These are phyloP conservation scores for Ustilaginoidea virens DNA, from an alignment of 2,329 filamentous ascomycete genomes.

Conservation along the genomic window DNA sequence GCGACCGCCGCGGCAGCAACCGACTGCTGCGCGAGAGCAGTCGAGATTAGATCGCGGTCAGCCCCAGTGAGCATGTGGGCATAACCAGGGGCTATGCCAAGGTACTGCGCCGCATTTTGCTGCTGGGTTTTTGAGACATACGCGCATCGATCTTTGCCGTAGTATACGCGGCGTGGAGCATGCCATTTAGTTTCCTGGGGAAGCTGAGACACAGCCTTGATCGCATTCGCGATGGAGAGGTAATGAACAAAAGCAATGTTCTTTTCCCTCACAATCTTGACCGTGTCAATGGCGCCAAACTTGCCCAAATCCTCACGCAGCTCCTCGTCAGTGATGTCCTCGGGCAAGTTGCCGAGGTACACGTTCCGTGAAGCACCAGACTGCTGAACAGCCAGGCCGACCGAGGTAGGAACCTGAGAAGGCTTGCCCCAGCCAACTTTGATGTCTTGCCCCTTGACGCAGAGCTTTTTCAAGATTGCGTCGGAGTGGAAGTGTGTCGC, in stretches of 20 bases:
- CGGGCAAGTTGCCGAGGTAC: slow-evolving; percentile 83
- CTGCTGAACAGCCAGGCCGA: slow-evolving; percentile 93
- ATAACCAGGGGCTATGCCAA: slow-evolving; percentile 92
- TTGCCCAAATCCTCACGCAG: slow-evolving; percentile 89
- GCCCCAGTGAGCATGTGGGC: slow-evolving; percentile 92
- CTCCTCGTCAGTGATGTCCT: slow-evolving; percentile 83
- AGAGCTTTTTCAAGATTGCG: slow-evolving; percentile 98
- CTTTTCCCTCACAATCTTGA: slow-evolving; percentile 97
- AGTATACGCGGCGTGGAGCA: slow-evolving; percentile 87
- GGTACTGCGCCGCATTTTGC: slow-evolving; percentile 95
- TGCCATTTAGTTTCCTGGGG: slow-evolving; percentile 97
- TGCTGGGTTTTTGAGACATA: slow-evolving; percentile 99
- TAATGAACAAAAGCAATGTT: slow-evolving; percentile 97
- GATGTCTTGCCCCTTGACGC: slow-evolving; percentile 96
- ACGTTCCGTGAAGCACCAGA: slow-evolving; percentile 94
- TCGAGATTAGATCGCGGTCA: slow-evolving; percentile 92
- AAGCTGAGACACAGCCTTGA: slow-evolving; percentile 93
- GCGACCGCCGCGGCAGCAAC: slow-evolving; percentile 93
- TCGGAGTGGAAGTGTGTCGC: slow-evolving; percentile 99
- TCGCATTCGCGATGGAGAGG: slow-evolving; percentile 90
- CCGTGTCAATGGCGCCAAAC: slow-evolving; percentile 89
- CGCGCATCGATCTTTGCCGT: slow-evolving; percentile 94
- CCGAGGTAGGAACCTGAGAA: slow-evolving; percentile 92
- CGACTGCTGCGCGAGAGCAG: slow-evolving; percentile 89
- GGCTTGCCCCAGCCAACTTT: slow-evolving; percentile 99